phyloP scores from a whole-genome alignment of 257 asterid species.

The Linaria vulgaris region DNA sequence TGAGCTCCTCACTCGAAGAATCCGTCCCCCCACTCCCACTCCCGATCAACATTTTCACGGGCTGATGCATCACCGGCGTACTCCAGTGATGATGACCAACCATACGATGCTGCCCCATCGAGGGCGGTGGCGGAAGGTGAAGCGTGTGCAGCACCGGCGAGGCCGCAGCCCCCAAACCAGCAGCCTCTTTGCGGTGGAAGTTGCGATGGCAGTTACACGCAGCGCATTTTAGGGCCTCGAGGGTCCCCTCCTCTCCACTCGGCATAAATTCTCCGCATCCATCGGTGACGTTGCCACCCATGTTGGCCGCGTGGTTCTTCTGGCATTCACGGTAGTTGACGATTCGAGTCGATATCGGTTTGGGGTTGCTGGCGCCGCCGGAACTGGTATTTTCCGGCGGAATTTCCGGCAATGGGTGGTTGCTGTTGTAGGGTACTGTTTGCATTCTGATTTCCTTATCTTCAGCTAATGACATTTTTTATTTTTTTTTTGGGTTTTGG shows the following conservation, averaged over 20 bases:
- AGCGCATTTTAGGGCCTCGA: conserved; percentile 85
- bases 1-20: conserved; percentile 83
- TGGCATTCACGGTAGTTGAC: conserved; percentile 75
- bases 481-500: not conserved
- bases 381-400: conserved; percentile 19
- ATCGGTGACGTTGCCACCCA: conserved; percentile 88
- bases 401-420: conserved; percentile 9
- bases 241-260: conserved; percentile 77
- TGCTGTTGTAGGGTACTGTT: conserved; percentile 24
- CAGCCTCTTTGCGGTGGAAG: conserved; percentile 58
- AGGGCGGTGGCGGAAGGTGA: conserved; percentile 51
- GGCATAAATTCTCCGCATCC: conserved; percentile 99
- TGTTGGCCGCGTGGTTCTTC: conserved; percentile 86
- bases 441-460: conserved; percentile 41
- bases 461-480: conserved; percentile 42
- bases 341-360: conserved; percentile 20
- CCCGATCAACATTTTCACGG: conserved; percentile 58
- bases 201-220: conserved; percentile 90
- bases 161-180: not conserved
- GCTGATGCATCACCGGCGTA: conserved; percentile 50
- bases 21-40: conserved; percentile 60
- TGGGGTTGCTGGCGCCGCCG: conserved; percentile 40
- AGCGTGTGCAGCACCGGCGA: conserved; percentile 49
- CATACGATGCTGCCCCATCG: conserved; percentile 36
- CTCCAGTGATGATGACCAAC: conserved; percentile 37